These are phyloP conservation scores for Paramecium primaurelia DNA, from an alignment of 73 alveolate species.

Conservation along the genomic window DNA sequence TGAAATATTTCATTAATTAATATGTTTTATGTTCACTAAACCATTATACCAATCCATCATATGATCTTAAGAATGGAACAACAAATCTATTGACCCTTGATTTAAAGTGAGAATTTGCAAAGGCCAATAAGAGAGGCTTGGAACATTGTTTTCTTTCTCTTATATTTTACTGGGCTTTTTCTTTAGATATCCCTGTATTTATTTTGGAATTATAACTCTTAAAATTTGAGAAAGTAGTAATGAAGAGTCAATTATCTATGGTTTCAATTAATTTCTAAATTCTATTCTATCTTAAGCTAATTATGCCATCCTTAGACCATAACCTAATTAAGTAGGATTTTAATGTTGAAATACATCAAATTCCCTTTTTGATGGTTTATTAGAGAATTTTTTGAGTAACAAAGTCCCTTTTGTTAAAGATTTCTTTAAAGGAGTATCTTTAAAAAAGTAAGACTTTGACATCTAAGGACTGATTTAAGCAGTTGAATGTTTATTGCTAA, in stretches of 20 bases:
- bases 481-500: not conserved
- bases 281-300: not conserved
- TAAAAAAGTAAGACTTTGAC: not conserved
- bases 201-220: not conserved
- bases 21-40: not conserved
- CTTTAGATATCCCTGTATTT: not conserved
- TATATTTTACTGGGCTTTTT: not conserved
- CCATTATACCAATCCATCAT: constrained; percentile 23
- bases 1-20: not conserved
- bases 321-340: not conserved
- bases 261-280: not conserved
- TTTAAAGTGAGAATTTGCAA: not conserved
- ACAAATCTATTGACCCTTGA: not conserved
- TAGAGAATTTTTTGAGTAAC: not conserved
- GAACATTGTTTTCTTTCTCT: not conserved
- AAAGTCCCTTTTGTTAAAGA: not conserved
- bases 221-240: not conserved
- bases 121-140: not conserved
- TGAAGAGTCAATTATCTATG: not conserved
- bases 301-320: constrained; percentile 2
- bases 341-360: not conserved
- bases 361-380: not conserved
- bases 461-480: not conserved
- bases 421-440: not conserved
- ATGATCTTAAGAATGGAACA: not conserved